Conservation (phyloP, 2,329 filamentous ascomycete species). For the Parastagonospora nodorum region DNA sequence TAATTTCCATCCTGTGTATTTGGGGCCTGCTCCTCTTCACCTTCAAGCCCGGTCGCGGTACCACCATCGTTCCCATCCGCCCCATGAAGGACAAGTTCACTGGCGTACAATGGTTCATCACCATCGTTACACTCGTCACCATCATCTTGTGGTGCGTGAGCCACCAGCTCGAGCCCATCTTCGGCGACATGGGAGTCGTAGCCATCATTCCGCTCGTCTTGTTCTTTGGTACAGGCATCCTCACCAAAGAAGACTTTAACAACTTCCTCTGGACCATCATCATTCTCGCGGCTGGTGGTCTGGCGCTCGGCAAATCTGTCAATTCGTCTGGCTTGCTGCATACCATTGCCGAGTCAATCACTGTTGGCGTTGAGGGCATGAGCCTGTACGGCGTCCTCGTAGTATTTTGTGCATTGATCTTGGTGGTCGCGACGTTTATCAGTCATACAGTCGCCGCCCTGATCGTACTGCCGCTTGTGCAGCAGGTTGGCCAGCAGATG, state of each 20-base stretch:
- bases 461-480: slow-evolving; percentile 90
- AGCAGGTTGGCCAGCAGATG: slow-evolving; percentile 84
- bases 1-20: slow-evolving; percentile 84
- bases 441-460: slow-evolving; percentile 95
- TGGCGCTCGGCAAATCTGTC: slow-evolving; percentile 92
- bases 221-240: slow-evolving; percentile 94
- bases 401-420: slow-evolving; percentile 81
- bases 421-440: slow-evolving; percentile 96
- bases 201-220: slow-evolving; percentile 94
- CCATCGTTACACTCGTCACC: slow-evolving; percentile 77
- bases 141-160: slow-evolving; percentile 92
- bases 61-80: slow-evolving; percentile 88
- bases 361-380: slow-evolving; percentile 72
- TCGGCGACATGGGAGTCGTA: slow-evolving; percentile 98
- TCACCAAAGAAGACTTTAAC: slow-evolving; percentile 99
- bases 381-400: slow-evolving; percentile 85
- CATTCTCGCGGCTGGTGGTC: slow-evolving; percentile 90
- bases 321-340: slow-evolving; percentile 90
- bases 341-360: slow-evolving; percentile 81
- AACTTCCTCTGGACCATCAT: slow-evolving; percentile 99
- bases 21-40: slow-evolving; percentile 85
- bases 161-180: slow-evolving; percentile 83
- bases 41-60: slow-evolving; percentile 83
- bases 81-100: slow-evolving; percentile 87
- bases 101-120: slow-evolving; percentile 91